phyloP scores from a whole-genome alignment of 2,329 filamentous ascomycete species.

The Fusarium sambucinum region DNA sequence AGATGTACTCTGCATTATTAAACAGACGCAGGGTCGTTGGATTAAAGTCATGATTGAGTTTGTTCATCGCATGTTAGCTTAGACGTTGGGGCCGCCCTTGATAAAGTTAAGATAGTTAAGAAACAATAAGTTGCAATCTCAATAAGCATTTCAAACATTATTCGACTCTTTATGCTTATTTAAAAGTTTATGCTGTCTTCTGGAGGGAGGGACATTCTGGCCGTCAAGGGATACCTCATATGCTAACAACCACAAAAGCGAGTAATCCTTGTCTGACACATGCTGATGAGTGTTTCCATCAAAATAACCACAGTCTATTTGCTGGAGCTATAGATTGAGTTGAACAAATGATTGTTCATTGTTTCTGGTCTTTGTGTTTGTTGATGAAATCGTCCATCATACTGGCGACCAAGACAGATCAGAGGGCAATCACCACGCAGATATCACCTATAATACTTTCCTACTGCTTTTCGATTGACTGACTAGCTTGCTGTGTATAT shows the following conservation, averaged over 20 bases:
- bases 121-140: too few relatives aligned
- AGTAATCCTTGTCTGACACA: not conserved
- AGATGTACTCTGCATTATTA: not conserved
- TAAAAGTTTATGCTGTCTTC: not conserved
- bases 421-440: not conserved
- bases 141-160: too few relatives aligned
- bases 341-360: not conserved
- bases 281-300: not conserved
- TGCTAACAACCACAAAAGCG: not conserved
- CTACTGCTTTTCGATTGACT: not conserved
- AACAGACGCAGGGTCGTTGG: too few relatives aligned
- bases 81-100: not conserved
- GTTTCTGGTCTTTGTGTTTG: not conserved
- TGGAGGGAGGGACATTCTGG: not conserved
- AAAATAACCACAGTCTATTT: not conserved
- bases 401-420: not conserved
- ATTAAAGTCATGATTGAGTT: not conserved
- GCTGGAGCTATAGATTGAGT: not conserved
- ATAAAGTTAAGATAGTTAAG: not conserved
- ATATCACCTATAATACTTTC: not conserved
- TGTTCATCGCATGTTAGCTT: not conserved
- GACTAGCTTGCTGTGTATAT: not conserved
- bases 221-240: not conserved
- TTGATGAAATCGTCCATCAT: not conserved
- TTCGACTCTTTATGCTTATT: not conserved